Evolutionary conservation across 2,329 filamentous ascomycete species (phyloP).

Genomic region (Aspergillus ustus): DNA sequence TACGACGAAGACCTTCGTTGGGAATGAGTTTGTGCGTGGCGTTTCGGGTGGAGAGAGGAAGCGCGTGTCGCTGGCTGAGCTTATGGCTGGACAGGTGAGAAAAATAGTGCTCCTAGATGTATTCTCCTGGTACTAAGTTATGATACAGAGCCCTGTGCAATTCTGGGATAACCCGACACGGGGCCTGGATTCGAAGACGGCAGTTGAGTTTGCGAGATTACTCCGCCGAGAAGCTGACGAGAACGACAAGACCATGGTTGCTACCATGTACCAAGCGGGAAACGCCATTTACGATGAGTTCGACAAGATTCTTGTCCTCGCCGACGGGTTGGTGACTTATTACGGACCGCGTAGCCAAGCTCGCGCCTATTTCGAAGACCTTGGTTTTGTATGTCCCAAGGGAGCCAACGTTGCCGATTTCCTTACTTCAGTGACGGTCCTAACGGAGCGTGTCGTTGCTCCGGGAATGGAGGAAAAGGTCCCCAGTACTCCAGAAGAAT

Average conservation of each 20-base stretch:
- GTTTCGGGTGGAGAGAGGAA: conserved; percentile 72
- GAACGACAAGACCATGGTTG: conserved; percentile 61
- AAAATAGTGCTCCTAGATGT: background rate
- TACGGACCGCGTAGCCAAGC: conserved; percentile 65
- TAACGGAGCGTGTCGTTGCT: conserved; percentile 51
- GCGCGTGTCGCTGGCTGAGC: conserved; percentile 68
- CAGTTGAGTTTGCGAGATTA: conserved; percentile 62
- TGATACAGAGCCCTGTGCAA: conserved; percentile 52
- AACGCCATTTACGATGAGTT: conserved; percentile 71
- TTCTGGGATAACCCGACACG: conserved; percentile 71
- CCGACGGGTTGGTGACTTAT: conserved; percentile 67
- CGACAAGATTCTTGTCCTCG: conserved; percentile 70
- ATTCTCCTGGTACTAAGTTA: background rate
- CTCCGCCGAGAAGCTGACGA: conserved; percentile 65
- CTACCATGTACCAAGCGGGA: conserved; percentile 70
- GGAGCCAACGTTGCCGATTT: conserved; percentile 69
- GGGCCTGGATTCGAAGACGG: conserved; percentile 68
- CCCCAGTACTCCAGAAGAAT: conserved; percentile 42
- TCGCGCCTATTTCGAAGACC: conserved; percentile 63
- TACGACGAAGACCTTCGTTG: conserved; percentile 67
- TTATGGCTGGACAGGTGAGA: conserved; percentile 56
- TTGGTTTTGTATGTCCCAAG: conserved; percentile 66
- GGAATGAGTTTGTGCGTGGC: conserved; percentile 67
- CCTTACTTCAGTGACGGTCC: conserved; percentile 66
- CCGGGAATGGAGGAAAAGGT: conserved; percentile 37